Conservation (phyloP, 1,139 yeast species). For the Suhomyces bolitotheri region DNA sequence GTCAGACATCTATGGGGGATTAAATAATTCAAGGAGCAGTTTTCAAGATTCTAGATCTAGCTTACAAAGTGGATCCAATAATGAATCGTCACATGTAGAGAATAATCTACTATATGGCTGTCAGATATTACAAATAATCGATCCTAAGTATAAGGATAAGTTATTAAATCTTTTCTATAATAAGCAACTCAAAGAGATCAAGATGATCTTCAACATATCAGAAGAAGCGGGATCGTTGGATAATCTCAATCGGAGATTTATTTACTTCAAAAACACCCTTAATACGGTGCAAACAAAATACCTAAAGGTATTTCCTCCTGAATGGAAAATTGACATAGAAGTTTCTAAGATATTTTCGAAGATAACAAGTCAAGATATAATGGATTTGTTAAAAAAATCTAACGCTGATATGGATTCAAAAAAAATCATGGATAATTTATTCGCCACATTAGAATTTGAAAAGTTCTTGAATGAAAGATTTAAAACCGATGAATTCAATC, state of each 20-base stretch:
- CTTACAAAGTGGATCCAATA: neutral
- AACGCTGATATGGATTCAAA: slow-evolving; percentile 12
- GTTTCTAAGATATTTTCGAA: slow-evolving; percentile 66
- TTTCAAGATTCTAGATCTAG: slow-evolving; percentile 4
- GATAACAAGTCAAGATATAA: slow-evolving; percentile 67
- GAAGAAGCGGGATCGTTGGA: slow-evolving; percentile 96
- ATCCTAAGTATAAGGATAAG: slow-evolving; percentile 58
- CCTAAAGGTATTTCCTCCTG: slow-evolving; percentile 58
- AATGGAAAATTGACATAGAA: slow-evolving; percentile 70
- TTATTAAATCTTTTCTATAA: slow-evolving; percentile 75
- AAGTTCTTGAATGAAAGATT: slow-evolving; percentile 63
- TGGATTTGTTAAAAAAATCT: slow-evolving; percentile 15
- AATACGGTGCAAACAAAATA: slow-evolving; percentile 57
- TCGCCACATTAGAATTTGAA: slow-evolving; percentile 67
- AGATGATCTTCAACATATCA: slow-evolving; percentile 66
- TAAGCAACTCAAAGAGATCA: slow-evolving; percentile 70
- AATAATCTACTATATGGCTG: slow-evolving; percentile 58
- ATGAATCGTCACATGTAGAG: neutral
- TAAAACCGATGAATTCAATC: slow-evolving; percentile 42
- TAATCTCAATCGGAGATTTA: slow-evolving; percentile 75
- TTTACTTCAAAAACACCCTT: slow-evolving; percentile 75
- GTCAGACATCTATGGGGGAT: neutral
- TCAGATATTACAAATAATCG: slow-evolving; percentile 66
- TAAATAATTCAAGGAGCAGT: slow-evolving; percentile 5
- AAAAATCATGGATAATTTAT: slow-evolving; percentile 25